These are phyloP conservation scores for Maudiozyma serrabonitensis DNA, from an alignment of 805 yeast genomes.

Conservation along the genomic window DNA sequence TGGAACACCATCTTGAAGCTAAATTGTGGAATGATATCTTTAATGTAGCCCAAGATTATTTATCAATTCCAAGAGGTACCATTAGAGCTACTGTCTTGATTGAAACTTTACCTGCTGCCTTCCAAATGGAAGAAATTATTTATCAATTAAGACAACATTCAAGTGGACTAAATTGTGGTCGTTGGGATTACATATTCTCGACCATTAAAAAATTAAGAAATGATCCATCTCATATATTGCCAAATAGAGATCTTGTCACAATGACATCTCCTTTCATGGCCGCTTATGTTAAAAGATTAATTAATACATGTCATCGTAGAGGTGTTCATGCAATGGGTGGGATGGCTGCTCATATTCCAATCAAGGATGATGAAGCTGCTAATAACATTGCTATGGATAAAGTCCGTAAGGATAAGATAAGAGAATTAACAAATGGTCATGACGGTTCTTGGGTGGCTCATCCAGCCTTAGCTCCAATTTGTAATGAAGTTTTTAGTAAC, in stretches of 20 bases:
- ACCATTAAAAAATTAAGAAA: slow-evolving; percentile 68
- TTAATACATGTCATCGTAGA: slow-evolving; percentile 65
- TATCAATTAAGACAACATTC: slow-evolving; percentile 69
- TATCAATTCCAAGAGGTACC: slow-evolving; percentile 63
- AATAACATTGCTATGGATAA: slow-evolving; percentile 62
- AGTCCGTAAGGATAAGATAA: slow-evolving; percentile 63
- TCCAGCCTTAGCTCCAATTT: slow-evolving; percentile 70
- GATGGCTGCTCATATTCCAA: slow-evolving; percentile 83
- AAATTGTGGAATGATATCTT: slow-evolving; percentile 76
- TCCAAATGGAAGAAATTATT: slow-evolving; percentile 78
- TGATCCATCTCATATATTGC: slow-evolving; percentile 54
- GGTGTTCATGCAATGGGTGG: slow-evolving; percentile 86
- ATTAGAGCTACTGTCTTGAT: slow-evolving; percentile 73
- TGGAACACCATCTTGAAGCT: slow-evolving; percentile 81
- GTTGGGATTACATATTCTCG: slow-evolving; percentile 83
- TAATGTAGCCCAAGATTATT: slow-evolving; percentile 62
- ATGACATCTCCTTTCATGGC: slow-evolving; percentile 79
- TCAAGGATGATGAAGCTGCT: slow-evolving; percentile 56
- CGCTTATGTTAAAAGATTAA: slow-evolving; percentile 63
- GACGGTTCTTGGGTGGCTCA: slow-evolving; percentile 92
- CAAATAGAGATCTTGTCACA: slow-evolving; percentile 70
- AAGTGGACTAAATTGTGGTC: slow-evolving; percentile 76
- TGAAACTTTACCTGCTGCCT: slow-evolving; percentile 78
- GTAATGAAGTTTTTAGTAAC: slow-evolving; percentile 60
- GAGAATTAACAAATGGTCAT: slow-evolving; percentile 72